Evolutionary conservation across 352 stramenopile species (phyloP), one percentile per base, ranked within the genome.

Genomic region (Pythium coloratum): DNA sequence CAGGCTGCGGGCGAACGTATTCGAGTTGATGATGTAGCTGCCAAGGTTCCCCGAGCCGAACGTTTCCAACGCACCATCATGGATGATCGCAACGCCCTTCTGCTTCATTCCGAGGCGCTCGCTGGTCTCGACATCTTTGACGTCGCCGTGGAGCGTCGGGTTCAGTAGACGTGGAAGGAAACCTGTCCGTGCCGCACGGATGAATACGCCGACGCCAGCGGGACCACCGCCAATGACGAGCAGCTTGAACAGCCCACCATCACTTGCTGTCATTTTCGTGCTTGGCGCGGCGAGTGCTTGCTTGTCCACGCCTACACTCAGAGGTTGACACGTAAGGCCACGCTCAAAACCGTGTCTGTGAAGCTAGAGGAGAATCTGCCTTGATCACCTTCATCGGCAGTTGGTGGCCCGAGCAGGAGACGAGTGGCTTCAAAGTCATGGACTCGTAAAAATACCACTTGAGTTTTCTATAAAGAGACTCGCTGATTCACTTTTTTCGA

Each of bases 21-120:
- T 96, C 3, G 82, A 93, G 71, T 96, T 94, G 73, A 94, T 96
- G 26, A 89, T 74, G 59, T 92, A 96, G 26, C 77, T 61, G 33
- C 86, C 84, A 24, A 96, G 77, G 47, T 89, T 91, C 30, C 86
- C 88, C 5, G 72, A 73, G 0, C 86, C 88, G 53, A 94, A 90
- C 0, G 71, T 85, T 8, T 63, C 66, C 4, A 62, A 62, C 34
- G 88, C 76, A 1, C 81, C 83, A 33, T 81, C 77, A 64, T 95
- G 86, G 32, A 95, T 59, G 38, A 93, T 69, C 26, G 76, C 80
- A 8, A 92, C 73, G 1, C 86, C 86, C 62, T 82, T 77, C 44
- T 85, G 81, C 33, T 78, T 78, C 49, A 79, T 76, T 18, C 72
- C 73, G 40, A 88, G 66, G 24, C 66, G 70, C 40, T 61, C 71